Conservation (phyloP, 345 rosid genomes). For the Salix caprea region DNA sequence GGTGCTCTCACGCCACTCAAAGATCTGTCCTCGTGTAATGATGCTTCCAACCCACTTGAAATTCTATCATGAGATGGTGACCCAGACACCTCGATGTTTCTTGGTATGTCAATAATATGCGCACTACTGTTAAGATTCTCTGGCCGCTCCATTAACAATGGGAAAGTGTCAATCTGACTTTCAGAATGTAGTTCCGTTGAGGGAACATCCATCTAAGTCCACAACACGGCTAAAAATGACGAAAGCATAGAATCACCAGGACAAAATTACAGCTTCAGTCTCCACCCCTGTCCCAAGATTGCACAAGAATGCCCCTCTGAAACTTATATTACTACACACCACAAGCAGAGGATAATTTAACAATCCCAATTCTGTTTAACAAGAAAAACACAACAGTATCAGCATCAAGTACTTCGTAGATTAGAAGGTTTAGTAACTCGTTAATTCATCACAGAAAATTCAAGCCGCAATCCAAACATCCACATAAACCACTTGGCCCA, state of each 20-base stretch:
- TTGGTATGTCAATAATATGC: constrained; percentile 60
- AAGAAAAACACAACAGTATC: constrained; percentile 14
- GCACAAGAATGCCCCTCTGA: constrained; percentile 1
- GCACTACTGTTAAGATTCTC: constrained; percentile 43
- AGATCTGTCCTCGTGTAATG: constrained; percentile 49
- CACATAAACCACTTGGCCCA: neutral
- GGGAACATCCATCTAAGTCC: constrained; percentile 79
- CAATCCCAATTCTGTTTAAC: constrained; percentile 19
- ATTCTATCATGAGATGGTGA: constrained; percentile 54
- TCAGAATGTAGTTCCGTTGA: constrained; percentile 43
- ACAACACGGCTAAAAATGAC: constrained; percentile 21
- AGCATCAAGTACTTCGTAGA: constrained; percentile 1
- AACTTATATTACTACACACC: constrained; percentile 18
- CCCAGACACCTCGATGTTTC: constrained; percentile 39
- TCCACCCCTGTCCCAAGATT: constrained; percentile 1
- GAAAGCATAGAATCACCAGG: constrained; percentile 46
- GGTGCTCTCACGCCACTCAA: constrained; percentile 32
- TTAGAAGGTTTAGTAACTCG: neutral
- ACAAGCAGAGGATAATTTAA: constrained; percentile 10
- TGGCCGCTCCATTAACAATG: constrained; percentile 70
- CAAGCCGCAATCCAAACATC: neutral
- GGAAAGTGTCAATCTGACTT: constrained; percentile 38
- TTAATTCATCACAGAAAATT: neutral
- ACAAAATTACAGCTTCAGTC: constrained; percentile 12
- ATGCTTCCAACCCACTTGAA: constrained; percentile 47